A percentile compares a stretch with the other conserved stretches of the same genome.
Evolutionary conservation across 768 basidiomycete genomes (phyloP).

Genomic region (Termitomyces titanicus): DNA sequence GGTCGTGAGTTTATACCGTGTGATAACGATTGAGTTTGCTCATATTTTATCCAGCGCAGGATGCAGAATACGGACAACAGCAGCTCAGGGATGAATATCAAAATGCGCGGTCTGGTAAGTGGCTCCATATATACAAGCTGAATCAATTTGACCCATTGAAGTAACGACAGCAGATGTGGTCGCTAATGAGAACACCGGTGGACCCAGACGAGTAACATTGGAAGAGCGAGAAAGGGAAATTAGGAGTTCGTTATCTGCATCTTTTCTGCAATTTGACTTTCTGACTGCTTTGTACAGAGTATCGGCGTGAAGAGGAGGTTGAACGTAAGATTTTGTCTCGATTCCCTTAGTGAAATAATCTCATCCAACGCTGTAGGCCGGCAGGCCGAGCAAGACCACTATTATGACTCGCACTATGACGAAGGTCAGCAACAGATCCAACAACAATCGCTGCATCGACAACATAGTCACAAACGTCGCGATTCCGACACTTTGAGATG

Average conservation of each 20-base stretch:
- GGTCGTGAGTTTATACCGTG: constrained; percentile 25
- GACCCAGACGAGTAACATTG: constrained; percentile 32
- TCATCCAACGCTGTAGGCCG: constrained; percentile 5
- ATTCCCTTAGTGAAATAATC: background rate
- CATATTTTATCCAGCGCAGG: constrained; percentile 24
- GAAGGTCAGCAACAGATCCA: constrained; percentile 15
- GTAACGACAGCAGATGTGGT: constrained; percentile 4
- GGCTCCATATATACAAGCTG: background rate
- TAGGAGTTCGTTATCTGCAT: constrained; percentile 4
- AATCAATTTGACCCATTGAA: background rate
- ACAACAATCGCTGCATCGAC: constrained; percentile 32
- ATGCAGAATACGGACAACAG: constrained; percentile 25
- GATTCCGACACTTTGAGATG: constrained; percentile 77
- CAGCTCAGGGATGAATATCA: constrained; percentile 33
- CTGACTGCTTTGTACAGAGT: constrained; percentile 23
- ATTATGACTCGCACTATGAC: constrained; percentile 11
- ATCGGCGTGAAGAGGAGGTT: constrained; percentile 34
- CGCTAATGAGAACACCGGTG: constrained; percentile 25
- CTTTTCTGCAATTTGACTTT: background rate
- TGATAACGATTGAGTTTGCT: background rate
- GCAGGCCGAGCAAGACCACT: constrained; percentile 16
- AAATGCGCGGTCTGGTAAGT: constrained; percentile 31
- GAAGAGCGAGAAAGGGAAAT: constrained; percentile 35
- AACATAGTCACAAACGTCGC: constrained; percentile 55
- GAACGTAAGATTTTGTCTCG: constrained; percentile 31